phyloP scores from a whole-genome alignment of 495 filamentous ascomycete species.

The Trichodelitschia bisporula region DNA sequence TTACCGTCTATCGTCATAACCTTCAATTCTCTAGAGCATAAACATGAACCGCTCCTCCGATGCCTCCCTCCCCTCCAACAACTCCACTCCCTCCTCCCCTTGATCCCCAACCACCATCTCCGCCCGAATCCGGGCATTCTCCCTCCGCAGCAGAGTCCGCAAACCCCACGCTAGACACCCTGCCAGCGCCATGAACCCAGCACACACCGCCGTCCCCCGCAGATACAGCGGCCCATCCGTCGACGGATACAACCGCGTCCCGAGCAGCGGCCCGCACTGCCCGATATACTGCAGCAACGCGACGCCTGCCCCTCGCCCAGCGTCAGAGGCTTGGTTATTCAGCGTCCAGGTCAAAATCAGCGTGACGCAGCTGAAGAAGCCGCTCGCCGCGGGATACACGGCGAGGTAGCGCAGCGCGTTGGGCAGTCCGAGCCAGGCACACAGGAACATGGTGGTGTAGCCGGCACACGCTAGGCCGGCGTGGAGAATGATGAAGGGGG shows the following conservation, averaged over 20 bases:
- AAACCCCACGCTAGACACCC: not conserved
- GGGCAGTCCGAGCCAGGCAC: not conserved
- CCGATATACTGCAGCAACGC: slow-evolving; percentile 8
- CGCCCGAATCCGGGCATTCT: too few relatives aligned
- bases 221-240: slow-evolving; percentile 12
- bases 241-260: slow-evolving; percentile 9
- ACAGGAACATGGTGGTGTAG: slow-evolving; percentile 29
- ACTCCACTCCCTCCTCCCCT: slow-evolving; percentile 12
- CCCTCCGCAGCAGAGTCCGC: not conserved
- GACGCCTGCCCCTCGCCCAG: slow-evolving; percentile 9
- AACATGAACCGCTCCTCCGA: too few relatives aligned
- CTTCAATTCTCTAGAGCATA: too few relatives aligned
- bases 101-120: slow-evolving; percentile 9
- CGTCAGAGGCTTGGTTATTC: slow-evolving; percentile 16
- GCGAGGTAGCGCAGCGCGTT: slow-evolving; percentile 22
- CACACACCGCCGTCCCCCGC: slow-evolving; percentile 8
- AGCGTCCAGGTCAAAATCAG: slow-evolving; percentile 41
- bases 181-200: not conserved
- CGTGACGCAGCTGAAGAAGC: slow-evolving; percentile 37
- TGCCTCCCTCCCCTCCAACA: slow-evolving; percentile 16
- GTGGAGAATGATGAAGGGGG: slow-evolving; percentile 11
- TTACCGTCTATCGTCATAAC: too few relatives aligned
- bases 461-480: slow-evolving; percentile 27
- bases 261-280: slow-evolving; percentile 8
- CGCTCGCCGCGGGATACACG: slow-evolving; percentile 30